A percentile compares a stretch with the other conserved stretches of the same genome.
Evolutionary conservation across 2,329 filamentous ascomycete genomes (phyloP).

Genomic region (Colletotrichum graminicola): DNA sequence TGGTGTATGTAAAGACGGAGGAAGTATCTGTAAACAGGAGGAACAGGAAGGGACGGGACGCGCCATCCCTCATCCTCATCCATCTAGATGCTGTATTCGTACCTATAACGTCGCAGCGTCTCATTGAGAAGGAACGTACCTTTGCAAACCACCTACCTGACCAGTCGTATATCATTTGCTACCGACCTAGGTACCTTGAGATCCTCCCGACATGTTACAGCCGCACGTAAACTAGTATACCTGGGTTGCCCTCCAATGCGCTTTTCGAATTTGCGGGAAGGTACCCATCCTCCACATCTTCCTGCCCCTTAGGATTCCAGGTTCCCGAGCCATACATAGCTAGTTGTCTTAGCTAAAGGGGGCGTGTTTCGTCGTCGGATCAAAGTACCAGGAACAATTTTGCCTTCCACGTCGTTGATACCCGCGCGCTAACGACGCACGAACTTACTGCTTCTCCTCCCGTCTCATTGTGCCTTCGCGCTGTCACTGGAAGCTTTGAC

Average conservation of each 20-base stretch:
- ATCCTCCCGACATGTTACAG: background rate
- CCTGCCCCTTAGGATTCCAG: background rate
- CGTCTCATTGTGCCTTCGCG: background rate
- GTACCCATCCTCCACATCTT: background rate
- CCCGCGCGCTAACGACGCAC: background rate
- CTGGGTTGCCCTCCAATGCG: background rate
- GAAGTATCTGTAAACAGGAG: constrained; percentile 13
- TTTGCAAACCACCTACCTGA: background rate
- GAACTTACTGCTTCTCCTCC: background rate
- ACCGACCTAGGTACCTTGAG: background rate
- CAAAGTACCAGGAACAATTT: background rate
- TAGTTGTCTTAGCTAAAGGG: background rate
- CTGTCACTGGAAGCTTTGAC: constrained; percentile 25
- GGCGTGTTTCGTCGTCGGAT: no score
- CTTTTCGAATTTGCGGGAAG: background rate
- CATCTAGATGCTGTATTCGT: background rate
- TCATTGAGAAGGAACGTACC: background rate
- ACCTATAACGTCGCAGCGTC: background rate
- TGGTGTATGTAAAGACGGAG: background rate
- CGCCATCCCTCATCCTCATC: background rate
- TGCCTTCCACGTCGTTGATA: background rate
- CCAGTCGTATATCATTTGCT: constrained; percentile 1
- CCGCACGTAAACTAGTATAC: background rate
- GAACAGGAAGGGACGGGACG: constrained; percentile 22
- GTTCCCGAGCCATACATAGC: background rate